Evolutionary conservation across 176 grass and related monocot species (phyloP), one percentile per base, ranked within the genome.

Genomic region (Phyllostachys edulis): DNA sequence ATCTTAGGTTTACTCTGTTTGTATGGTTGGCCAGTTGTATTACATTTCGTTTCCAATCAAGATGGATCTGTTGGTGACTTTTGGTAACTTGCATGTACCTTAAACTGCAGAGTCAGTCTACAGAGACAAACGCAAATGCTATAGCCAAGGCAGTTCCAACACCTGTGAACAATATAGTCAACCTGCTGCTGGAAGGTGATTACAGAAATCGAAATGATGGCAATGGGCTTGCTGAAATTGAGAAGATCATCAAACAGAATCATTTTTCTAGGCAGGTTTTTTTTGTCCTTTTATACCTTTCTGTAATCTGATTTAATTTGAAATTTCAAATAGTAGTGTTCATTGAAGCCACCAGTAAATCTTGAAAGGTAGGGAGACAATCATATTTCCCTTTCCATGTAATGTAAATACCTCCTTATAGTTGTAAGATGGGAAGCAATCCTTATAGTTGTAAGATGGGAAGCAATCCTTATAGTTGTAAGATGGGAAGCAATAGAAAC

Each of bases 221-320:
- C 24, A 70, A 16, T 57, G 62, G 17, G 26, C 21, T 94, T 75
- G 67, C 68, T 87, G 87, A 91, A 79, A 76, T 94, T 52, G 89
- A 94, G 75, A 86, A 75, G 57, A 85, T 86, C 21, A 78, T 94
- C 67, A 91, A 80, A 54, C 84, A 87, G 84, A 91, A 60, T 34
- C 29, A 49, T 69, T 94, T 94, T 75, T 85, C 89, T 18, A 89
- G 92, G 92, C 41, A 91, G 44, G 84, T 87, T 82, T 71, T 76
- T 88, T 62, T 55, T 54, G 26, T 21, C 71, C 61, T 65, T 41
- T 69, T 78, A 75, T 59, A 85, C 18, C 12, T 61, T 76, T 73
- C 6, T 88, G 27, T 42, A 63, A 5, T 21, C 20, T 66, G 38
- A 37, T 47, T 70, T 78, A 50, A 61, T 81, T 66, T 15, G 2